These are phyloP conservation scores for Zalaria sp. DNA, from an alignment of 2,329 filamentous ascomycete genomes.

Conservation along the genomic window DNA sequence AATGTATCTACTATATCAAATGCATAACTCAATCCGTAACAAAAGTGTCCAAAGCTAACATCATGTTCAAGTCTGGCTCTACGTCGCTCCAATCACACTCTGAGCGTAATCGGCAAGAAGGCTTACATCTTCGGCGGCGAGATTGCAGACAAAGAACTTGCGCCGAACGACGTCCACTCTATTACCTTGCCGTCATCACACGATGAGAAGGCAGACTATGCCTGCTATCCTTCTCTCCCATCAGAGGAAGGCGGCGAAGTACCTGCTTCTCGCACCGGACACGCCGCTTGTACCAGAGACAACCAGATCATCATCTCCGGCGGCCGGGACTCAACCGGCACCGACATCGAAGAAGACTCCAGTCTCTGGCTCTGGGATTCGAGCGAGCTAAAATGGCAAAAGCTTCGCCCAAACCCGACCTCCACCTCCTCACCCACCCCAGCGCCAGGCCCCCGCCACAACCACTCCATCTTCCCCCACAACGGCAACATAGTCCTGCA, in stretches of 20 bases:
- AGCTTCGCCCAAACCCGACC: slow-evolving; percentile 11
- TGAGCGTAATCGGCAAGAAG: slow-evolving; percentile 26
- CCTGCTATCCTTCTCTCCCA: slow-evolving; percentile 25
- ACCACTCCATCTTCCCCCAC: slow-evolving; percentile 41
- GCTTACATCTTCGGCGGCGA: slow-evolving; percentile 32
- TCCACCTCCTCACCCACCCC: slow-evolving; percentile 7
- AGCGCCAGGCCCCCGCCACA: slow-evolving; percentile 14
- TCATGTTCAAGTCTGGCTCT: slow-evolving; percentile 12
- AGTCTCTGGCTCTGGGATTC: slow-evolving; percentile 28
- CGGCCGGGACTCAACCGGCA: slow-evolving; percentile 18
- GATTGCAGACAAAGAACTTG: slow-evolving; percentile 19
- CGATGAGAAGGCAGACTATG: slow-evolving; percentile 23
- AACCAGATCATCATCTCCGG: slow-evolving; percentile 26
- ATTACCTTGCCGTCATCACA: slow-evolving; percentile 19
- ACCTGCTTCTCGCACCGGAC: slow-evolving; percentile 20
- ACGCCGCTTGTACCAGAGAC: slow-evolving; percentile 26
- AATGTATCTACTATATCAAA: neutral
- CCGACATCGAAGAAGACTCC: slow-evolving; percentile 20
- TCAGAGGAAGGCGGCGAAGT: slow-evolving; percentile 16
- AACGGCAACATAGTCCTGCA: slow-evolving; percentile 58
- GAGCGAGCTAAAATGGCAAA: slow-evolving; percentile 4
- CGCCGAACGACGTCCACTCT: slow-evolving; percentile 28
- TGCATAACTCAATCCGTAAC: too few species aligned
- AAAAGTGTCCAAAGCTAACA: too few species aligned
- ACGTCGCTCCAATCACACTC: slow-evolving; percentile 21